Percentiles rank a stretch among this genome's conserved stretches.
Evolutionary conservation across 805 yeast genomes (phyloP).

Genomic region (Candida dajiaensis): DNA sequence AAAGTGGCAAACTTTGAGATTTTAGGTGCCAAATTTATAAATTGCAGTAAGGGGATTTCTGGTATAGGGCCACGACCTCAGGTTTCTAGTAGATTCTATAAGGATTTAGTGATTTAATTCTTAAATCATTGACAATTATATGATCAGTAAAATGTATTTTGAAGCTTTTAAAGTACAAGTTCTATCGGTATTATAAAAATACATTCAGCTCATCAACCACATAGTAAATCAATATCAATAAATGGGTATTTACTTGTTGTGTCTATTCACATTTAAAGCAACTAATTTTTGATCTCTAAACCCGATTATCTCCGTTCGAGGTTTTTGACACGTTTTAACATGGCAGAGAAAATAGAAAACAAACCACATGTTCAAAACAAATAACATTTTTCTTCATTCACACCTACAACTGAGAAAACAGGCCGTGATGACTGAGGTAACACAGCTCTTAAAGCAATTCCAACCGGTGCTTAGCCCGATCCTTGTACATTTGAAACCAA

Average conservation of each 20-base stretch:
- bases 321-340: neutral
- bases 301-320: neutral
- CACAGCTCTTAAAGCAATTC: constrained; percentile 2
- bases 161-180: too few relatives aligned
- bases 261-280: too few relatives aligned
- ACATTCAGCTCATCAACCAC: too few relatives aligned
- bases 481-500: constrained; percentile 16
- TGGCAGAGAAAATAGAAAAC: neutral
- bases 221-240: too few relatives aligned
- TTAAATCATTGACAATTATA: too few relatives aligned
- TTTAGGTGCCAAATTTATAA: neutral
- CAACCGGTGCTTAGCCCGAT: constrained; percentile 17
- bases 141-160: too few relatives aligned
- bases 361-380: neutral
- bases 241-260: too few relatives aligned
- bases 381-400: neutral
- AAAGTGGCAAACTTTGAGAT: too few relatives aligned
- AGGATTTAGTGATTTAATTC: too few relatives aligned
- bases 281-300: too few relatives aligned
- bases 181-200: too few relatives aligned
- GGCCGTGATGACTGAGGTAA: neutral
- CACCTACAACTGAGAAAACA: neutral
- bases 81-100: neutral
- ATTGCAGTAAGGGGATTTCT: too few relatives aligned
- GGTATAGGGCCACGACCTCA: neutral